Base-by-base conservation (phyloP, 164 flowering plant genomes). In the Taxillus chinensis region DNA sequence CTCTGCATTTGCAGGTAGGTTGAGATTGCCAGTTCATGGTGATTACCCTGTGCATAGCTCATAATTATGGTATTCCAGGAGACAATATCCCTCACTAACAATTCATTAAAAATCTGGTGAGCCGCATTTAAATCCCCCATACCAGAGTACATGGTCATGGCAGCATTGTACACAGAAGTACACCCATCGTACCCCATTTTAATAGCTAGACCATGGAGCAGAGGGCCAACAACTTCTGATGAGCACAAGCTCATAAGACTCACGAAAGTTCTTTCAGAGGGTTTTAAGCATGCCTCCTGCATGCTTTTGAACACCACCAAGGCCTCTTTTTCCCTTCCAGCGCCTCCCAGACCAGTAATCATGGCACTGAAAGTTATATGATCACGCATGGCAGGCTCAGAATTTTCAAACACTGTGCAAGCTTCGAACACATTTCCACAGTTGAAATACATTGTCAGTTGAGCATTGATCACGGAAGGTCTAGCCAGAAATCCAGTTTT, bases 31-130 rank as follows among this genome's bases (percentile, higher is more conserved):
- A 65, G 73, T 58, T 48, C 53, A 42, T 62, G 63, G 39, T 57
- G 69, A 71, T 69, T 70, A 52, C 62, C 62, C 64, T 79, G 83
- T 61, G 75, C 77, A 67, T 76, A 83, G 60, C 79, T 69, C 4
- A 83, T 69, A 62, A 89, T 74, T 61, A 85, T 83, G 50, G 86
- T 65, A 50, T 83, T 83, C 87, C 88, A 83, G 3, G 88, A 76
- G 11, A 83, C 71, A 13, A 70, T 60, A 71, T 83, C 88, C 68
- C 73, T 83, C 38, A 71, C 75, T 59, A 74, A 67, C 70, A 83
- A 14, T 55, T 55, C 59, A 58, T 56, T 62, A 41, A 83, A 83
- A 66, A 83, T 49, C 59, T 57, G 50, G n/a, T 54, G 48, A 59
- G 75, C 77, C 5, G 75, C 73, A 17, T 60, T 7, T 41, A 82